phyloP scores from a whole-genome alignment of 805 yeast genomes.

The Kodamaea leandrae region DNA sequence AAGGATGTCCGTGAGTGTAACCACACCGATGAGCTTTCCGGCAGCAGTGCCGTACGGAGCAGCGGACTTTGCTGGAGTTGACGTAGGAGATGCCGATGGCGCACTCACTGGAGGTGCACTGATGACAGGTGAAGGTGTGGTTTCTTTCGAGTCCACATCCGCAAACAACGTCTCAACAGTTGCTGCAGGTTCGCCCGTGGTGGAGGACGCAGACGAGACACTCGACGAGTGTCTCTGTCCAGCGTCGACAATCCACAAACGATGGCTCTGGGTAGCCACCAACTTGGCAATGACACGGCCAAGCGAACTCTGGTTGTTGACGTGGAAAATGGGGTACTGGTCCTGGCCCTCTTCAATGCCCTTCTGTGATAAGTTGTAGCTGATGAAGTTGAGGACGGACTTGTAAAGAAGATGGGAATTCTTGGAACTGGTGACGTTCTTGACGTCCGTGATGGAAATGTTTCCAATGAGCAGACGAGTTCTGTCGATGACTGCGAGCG shows the following conservation, averaged over 20 bases:
- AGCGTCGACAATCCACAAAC: conserved; percentile 75
- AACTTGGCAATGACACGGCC: conserved; percentile 90
- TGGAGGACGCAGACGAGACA: conserved; percentile 1
- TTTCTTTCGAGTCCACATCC: not conserved
- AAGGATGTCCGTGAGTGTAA: conserved; percentile 86
- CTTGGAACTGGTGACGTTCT: conserved; percentile 80
- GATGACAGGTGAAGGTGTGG: not conserved
- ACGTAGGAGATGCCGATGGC: conserved; percentile 2
- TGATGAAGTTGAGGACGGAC: conserved; percentile 82
- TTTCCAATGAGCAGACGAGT: conserved; percentile 78
- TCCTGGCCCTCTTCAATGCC: conserved; percentile 95
- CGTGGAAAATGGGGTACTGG: conserved; percentile 95
- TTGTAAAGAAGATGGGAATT: conserved; percentile 80
- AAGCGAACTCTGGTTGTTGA: conserved; percentile 70
- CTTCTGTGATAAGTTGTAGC: conserved; percentile 79
- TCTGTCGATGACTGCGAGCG: conserved; percentile 88
- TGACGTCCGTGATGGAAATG: conserved; percentile 91
- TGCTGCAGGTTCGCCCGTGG: conserved; percentile 15
- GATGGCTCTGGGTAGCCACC: conserved; percentile 92
- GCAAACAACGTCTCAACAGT: conserved; percentile 22
- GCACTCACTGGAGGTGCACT: not conserved
- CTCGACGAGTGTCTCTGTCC: conserved; percentile 13
- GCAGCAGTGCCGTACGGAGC: conserved; percentile 51
- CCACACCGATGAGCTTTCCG: conserved; percentile 86
- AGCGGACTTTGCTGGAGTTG: not conserved